These are phyloP conservation scores for Xylariaceae sp. DNA, from an alignment of 2,329 filamentous ascomycete genomes.

Conservation along the genomic window DNA sequence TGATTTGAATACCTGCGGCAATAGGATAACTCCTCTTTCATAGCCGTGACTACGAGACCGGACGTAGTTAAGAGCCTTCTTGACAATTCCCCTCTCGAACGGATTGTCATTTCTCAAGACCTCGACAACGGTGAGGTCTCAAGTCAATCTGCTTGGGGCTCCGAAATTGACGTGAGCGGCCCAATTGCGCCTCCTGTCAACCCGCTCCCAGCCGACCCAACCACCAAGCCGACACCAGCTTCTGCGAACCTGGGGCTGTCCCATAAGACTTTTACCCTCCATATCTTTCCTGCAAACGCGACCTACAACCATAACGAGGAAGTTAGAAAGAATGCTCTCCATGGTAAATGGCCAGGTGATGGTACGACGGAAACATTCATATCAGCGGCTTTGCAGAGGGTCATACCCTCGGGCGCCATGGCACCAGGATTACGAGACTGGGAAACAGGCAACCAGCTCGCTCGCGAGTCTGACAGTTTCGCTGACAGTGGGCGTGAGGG, in stretches of 20 bases:
- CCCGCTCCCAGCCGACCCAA: constrained; percentile 25
- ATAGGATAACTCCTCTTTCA: constrained; percentile 57
- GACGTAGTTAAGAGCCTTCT: constrained; percentile 51
- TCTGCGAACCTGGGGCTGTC: constrained; percentile 33
- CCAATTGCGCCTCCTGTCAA: constrained; percentile 38
- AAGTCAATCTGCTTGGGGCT: constrained; percentile 36
- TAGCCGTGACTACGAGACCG: constrained; percentile 54
- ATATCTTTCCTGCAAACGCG: constrained; percentile 40
- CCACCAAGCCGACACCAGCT: constrained; percentile 27
- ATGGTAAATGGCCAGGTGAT: constrained; percentile 41
- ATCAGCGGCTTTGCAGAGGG: constrained; percentile 35
- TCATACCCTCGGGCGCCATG: constrained; percentile 38
- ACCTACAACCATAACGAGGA: constrained; percentile 36
- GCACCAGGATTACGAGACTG: constrained; percentile 42
- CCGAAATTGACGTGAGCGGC: constrained; percentile 33
- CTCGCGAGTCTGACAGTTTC: constrained; percentile 31
- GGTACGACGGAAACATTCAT: constrained; percentile 36
- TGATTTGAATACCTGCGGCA: not conserved
- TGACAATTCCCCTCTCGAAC: constrained; percentile 55
- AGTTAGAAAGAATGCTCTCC: constrained; percentile 37
- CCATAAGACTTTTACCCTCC: constrained; percentile 39
- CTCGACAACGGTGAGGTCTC: constrained; percentile 3
- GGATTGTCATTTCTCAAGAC: constrained; percentile 46
- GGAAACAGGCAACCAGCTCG: constrained; percentile 42
- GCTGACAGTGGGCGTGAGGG: constrained; percentile 36